A percentile compares a stretch with the other conserved stretches of the same genome.
Evolutionary conservation across 2,329 filamentous ascomycete species (phyloP).

Genomic region (Diaporthe destruens): DNA sequence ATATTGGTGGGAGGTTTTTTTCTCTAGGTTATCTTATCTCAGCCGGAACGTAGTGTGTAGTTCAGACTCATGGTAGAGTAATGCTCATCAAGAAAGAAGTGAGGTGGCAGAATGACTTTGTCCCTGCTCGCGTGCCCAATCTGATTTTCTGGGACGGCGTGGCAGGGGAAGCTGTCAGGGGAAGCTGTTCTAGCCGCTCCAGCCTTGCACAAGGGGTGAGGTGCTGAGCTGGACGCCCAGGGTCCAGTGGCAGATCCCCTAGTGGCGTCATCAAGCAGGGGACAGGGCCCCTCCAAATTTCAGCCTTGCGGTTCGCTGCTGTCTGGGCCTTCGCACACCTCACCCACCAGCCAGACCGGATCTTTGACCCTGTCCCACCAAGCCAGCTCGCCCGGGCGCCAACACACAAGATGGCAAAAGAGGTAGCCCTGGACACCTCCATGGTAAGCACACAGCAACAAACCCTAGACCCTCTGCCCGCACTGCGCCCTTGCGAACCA

Average conservation of each 20-base stretch:
- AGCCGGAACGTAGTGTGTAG: background rate
- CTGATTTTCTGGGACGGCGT: background rate
- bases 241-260: constrained; percentile 18
- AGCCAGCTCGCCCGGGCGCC: constrained; percentile 6
- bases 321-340: background rate
- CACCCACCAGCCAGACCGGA: background rate
- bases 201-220: constrained; percentile 34
- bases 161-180: background rate
- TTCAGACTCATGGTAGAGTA: background rate
- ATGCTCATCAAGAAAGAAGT: background rate
- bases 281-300: constrained; percentile 6
- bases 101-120: background rate
- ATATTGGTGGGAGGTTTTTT: background rate
- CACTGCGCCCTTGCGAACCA: constrained; percentile 2
- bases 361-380: background rate
- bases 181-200: background rate
- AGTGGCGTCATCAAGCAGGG: constrained; percentile 36
- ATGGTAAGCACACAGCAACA: constrained; percentile 70
- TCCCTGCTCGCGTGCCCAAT: background rate
- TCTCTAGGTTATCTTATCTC: background rate
- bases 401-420: constrained; percentile 74
- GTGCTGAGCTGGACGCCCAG: constrained; percentile 26
- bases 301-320: constrained; percentile 24
- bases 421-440: constrained; percentile 85
- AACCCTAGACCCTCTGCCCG: background rate